Evolutionary conservation across 176 grass and related monocot species (phyloP), one percentile per base, ranked within the genome.

Genomic region (Aegilops longissima): DNA sequence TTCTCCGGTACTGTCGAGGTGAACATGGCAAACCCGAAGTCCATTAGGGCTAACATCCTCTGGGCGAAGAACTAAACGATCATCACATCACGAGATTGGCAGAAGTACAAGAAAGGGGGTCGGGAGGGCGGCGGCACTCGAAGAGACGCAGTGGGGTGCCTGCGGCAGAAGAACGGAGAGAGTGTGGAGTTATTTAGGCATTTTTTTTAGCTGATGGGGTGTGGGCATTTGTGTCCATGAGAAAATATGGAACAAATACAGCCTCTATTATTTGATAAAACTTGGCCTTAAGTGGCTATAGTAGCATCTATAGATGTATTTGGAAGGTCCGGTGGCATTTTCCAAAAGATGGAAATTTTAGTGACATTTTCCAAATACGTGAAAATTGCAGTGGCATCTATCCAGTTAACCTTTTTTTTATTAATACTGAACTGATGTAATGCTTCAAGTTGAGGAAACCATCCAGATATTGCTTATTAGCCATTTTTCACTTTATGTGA

Each of bases 31-130:
- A 86, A 92, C 31, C 77, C 90, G 36, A 90, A 97, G 68, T 73
- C 92, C 35, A 84, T 92, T 81, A 92, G 83, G 77, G 90, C 88
- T 63, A 88, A 85, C 82, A 88, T 92, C 78, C 80, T 86, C 3
- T 70, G 35, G 29, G 80, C 0, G 4, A 88, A 88, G 70, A 90
- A 86, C 71, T 77, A 61, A 83, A 49, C 45, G 24, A 20, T 21
- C 54, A 21, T 76, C 44, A 75, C 14, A 34, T 34, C 20, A 31
- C 20, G 5, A n/a, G 8, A 8, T 58, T 21, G 7, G 7, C 18
- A 6, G 17, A 17, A 58, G 54, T 58, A 58, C 54, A 8, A 58
- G 17, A 58, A 21, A 58, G 52, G 52, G 20, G 54, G 54, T 17
- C 17, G 54, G 17, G 54, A 58, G 54, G 54, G 54, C 6, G 54